phyloP scores from a whole-genome alignment of 306 rosid genomes.

The Vigna nakashimae region DNA sequence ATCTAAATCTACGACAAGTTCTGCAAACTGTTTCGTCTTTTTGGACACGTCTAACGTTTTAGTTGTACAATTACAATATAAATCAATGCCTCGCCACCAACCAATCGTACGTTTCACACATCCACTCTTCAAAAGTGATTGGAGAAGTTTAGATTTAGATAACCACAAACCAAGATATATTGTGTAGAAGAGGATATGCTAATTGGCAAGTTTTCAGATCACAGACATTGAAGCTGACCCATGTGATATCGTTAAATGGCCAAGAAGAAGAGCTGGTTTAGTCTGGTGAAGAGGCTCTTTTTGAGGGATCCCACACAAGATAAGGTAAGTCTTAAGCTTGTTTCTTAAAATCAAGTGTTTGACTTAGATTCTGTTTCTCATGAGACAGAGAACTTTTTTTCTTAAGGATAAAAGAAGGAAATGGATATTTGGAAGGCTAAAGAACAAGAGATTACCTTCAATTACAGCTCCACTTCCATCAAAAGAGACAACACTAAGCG shows the following conservation, averaged over 20 bases:
- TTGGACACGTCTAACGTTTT: conserved; percentile 49
- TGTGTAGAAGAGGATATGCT: conserved; percentile 36
- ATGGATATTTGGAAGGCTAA: conserved; percentile 77
- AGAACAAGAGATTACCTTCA: conserved; percentile 61
- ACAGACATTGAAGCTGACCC: conserved; percentile 39
- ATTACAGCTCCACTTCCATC: conserved; percentile 55
- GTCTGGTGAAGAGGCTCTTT: conserved; percentile 74
- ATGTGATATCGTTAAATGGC: conserved; percentile 66
- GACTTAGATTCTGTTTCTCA: conserved; percentile 36
- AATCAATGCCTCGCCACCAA: conserved; percentile 39
- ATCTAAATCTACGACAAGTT: conserved; percentile 35
- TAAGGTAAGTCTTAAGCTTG: conserved; percentile 53
- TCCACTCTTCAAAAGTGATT: conserved; percentile 26
- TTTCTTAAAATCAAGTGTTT: background rate
- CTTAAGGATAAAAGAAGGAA: conserved; percentile 85
- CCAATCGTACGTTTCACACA: conserved; percentile 39
- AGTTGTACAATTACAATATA: conserved; percentile 41
- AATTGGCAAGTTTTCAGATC: conserved; percentile 49
- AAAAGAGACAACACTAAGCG: conserved; percentile 40
- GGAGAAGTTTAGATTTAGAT: conserved; percentile 20
- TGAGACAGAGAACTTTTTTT: background rate
- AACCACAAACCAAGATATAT: conserved; percentile 31
- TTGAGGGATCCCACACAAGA: conserved; percentile 67
- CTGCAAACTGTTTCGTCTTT: conserved; percentile 42
- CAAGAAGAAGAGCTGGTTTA: conserved; percentile 84